Evolutionary conservation across 441 rosid genomes (phyloP), one percentile per base, ranked within the genome.

Genomic region (Manihot esculenta): DNA sequence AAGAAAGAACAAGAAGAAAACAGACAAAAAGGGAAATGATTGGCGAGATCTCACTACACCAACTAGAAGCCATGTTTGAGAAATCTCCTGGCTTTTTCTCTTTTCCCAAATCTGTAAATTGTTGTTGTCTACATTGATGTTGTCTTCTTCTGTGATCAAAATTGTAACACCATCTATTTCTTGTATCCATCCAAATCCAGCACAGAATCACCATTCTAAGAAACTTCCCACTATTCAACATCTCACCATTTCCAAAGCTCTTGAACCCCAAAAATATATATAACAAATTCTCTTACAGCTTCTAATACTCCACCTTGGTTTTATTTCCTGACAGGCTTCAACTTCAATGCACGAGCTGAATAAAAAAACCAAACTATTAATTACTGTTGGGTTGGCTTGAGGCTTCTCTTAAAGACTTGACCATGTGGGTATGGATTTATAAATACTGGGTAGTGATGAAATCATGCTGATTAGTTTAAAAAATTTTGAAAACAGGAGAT

Each of bases 381-480:
- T 38, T 38, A 66, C 66, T 58, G 74, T 62, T 57, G 85, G 84
- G 74, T 75, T 73, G 82, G 73, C 80, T 74, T 86, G 74, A 38
- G 42, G 42, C 42, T 81, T 86, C 75, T 69, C 81, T 84, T 57
- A 81, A 82, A 89, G 83, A 73, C 78, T 80, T 82, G 78, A 69
- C 79, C 92, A 87, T 87, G 92, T 90, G 94, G 85, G 79, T 69
- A 77, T 77, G 83, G 79, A 73, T 83, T 61, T 83, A 81, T 87
- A 85, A 81, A 85, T 81, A 86, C 82, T 65, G 74, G 72, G 85
- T 80, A 82, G 84, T 83, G 91, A 80, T 80, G 89, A 88, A 86
- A 88, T 89, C 91, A 85, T 88, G 89, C 83, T 50, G 70, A 57
- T 70, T 65, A 44, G 55, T 44, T 24, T 18, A 23, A 58, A 60